Conservation (phyloP, 768 basidiomycete genomes). For the Jaapia argillacea region DNA sequence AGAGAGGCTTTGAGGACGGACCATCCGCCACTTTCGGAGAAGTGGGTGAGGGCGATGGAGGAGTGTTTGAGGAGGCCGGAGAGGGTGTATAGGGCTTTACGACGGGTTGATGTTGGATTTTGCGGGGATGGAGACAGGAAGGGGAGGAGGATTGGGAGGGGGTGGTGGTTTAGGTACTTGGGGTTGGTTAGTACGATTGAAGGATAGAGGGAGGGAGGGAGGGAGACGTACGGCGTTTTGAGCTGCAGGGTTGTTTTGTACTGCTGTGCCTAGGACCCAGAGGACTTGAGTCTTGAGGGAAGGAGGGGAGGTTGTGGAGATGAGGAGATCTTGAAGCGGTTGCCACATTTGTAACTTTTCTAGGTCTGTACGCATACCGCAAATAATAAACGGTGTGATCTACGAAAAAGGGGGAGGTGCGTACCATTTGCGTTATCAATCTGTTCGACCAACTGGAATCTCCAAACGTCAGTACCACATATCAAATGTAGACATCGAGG, state of each 20-base stretch:
- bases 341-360: constrained; percentile 72
- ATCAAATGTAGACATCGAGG: background rate
- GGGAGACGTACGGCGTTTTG: constrained; percentile 53
- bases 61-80: constrained; percentile 78
- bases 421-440: constrained; percentile 88
- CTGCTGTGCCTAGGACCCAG: constrained; percentile 84
- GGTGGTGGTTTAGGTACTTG: no score
- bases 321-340: constrained; percentile 57
- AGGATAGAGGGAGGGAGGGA: background rate
- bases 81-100: constrained; percentile 78
- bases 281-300: constrained; percentile 56
- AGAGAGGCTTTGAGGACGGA: constrained; percentile 43
- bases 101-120: constrained; percentile 43
- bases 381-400: background rate
- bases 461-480: background rate
- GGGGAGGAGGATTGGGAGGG: constrained; percentile 52
- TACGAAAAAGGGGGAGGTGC: constrained; percentile 7
- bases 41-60: constrained; percentile 45
- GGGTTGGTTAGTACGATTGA: background rate
- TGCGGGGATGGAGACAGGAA: constrained; percentile 44
- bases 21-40: constrained; percentile 58
- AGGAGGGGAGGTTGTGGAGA: constrained; percentile 41
- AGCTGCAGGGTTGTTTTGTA: constrained; percentile 84
- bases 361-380: constrained; percentile 41
- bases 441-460: constrained; percentile 62